Conservation (phyloP, 2,329 filamentous ascomycete species). For the Aspergillus pseudonomiae region DNA sequence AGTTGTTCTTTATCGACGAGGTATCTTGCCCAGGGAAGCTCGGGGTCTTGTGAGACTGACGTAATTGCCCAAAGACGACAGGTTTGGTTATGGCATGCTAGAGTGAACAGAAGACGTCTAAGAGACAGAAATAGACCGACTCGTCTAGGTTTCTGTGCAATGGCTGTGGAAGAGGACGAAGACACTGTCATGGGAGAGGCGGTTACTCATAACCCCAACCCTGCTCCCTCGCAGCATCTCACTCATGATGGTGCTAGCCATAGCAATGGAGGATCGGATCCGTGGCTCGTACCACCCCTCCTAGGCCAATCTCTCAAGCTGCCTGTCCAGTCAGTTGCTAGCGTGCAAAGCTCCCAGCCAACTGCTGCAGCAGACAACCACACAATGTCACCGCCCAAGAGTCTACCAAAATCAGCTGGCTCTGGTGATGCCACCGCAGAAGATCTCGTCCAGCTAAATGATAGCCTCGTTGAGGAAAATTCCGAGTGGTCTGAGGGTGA, state of each 20-base stretch:
- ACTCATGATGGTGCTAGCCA: constrained; percentile 21
- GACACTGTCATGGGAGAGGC: constrained; percentile 45
- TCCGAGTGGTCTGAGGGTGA: constrained; percentile 48
- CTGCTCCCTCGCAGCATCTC: constrained; percentile 20
- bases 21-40: background rate
- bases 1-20: background rate
- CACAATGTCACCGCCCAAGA: constrained; percentile 24
- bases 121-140: constrained; percentile 14
- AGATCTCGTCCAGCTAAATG: constrained; percentile 25
- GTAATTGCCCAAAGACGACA: background rate
- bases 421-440: constrained; percentile 28
- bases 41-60: background rate
- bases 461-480: constrained; percentile 42
- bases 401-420: constrained; percentile 29
- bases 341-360: constrained; percentile 8
- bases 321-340: constrained; percentile 15
- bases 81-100: constrained; percentile 23
- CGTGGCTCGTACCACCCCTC: constrained; percentile 27
- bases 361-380: constrained; percentile 10
- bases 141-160: constrained; percentile 8
- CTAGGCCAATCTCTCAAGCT: constrained; percentile 26
- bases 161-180: constrained; percentile 40
- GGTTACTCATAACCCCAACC: constrained; percentile 22
- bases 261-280: constrained; percentile 24
- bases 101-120: background rate